Percentiles rank a stretch among this genome's conserved stretches.
phyloP scores from a whole-genome alignment of 78 protist genomes.

The Monocercomonoides exilis region DNA sequence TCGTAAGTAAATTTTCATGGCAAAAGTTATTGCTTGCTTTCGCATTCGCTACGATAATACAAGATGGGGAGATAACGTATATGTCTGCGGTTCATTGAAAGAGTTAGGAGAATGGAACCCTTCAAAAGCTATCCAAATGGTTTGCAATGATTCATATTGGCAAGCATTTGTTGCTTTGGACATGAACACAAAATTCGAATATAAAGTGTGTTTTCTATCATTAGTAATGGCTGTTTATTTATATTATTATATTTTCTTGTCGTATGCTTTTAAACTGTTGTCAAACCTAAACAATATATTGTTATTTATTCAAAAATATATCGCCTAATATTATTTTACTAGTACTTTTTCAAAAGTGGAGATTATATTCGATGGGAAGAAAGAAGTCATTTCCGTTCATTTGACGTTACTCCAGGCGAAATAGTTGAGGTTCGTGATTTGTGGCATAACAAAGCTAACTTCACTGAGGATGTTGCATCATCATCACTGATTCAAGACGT shows the following conservation, averaged over 20 bases:
- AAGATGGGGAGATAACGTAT: background rate
- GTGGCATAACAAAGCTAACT: background rate
- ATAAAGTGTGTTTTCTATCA: background rate
- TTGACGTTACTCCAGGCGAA: background rate
- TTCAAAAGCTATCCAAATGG: background rate
- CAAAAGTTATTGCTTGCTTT: background rate
- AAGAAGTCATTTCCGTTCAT: background rate
- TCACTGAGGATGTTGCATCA: background rate
- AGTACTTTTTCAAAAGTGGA: background rate
- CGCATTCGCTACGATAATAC: background rate
- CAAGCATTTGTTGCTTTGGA: background rate
- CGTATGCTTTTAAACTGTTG: background rate
- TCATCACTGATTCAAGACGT: background rate
- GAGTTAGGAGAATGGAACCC: constrained; percentile 27
- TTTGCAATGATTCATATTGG: background rate
- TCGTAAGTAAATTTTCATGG: no score
- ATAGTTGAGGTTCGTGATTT: background rate
- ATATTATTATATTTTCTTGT: background rate
- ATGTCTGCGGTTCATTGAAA: background rate
- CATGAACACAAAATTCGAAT: background rate
- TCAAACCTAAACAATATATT: no score
- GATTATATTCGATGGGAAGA: background rate
- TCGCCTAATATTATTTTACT: no score
- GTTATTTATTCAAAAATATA: no score
- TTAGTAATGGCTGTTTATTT: background rate